Base-by-base conservation (phyloP, 805 yeast genomes). In the Candida easanensis region DNA sequence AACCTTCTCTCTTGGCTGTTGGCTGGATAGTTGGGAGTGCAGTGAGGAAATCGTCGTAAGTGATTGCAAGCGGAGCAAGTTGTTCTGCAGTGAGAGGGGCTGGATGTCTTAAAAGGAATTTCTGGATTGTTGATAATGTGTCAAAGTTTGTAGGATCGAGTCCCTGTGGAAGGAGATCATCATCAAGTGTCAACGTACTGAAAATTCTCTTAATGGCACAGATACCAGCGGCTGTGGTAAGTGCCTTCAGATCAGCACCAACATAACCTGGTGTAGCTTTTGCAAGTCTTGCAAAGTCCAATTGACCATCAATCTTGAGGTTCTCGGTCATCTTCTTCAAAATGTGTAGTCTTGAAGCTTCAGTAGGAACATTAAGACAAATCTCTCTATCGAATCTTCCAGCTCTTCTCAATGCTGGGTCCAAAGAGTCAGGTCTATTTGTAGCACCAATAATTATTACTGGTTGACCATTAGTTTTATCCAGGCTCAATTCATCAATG, bases 341-440 rank as follows among this genome's bases (percentile, higher is more conserved):
- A 42, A 93, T 93, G 33, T 82, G 77, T 42, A 79, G 70, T 52
- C 99, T 76, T 9, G 93, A 83, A 2, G 73, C 70, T 62, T 91
- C 97, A 61, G 85, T 84, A 4, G 99, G 99, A n/a, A 93, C 98
- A 55, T 87, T 86, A 51, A 93, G 75, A 59, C 95, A 84, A 23
- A 93, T 91, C 66, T 93, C 99, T 49, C 96, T 74, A 57, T 93
- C 99, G 57, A 93, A 93, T 56, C 99, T 76, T 3, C 99, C 99
- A 0, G 97, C 98, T 58, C 99, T 79, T 65, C 99, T 77, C 50
- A 93, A 72, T 0, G 98, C 98, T 2, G 97, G 80, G 62, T 93
- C 99, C 30, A 93, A 70, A 0, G 97, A 82, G 61, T 93, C 98
- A 0, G 99, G 99, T 51, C 99, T 75, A 60, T 93, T 93, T 0